phyloP scores from a whole-genome alignment of 2,329 filamentous ascomycete genomes.

The Myriosclerotinia scirpicola region DNA sequence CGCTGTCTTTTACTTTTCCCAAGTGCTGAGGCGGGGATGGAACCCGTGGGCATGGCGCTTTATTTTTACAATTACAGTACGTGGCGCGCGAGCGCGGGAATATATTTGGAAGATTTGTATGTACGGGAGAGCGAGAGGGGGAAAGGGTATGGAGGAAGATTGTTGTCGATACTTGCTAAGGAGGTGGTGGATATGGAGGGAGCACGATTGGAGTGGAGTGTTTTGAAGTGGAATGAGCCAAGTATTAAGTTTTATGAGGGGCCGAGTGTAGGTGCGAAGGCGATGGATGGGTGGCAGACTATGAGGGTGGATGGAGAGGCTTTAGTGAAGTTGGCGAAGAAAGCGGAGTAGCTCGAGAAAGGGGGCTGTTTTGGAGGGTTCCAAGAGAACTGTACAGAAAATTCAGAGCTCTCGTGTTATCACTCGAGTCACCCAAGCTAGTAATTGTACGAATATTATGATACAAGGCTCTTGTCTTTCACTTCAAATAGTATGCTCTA shows the following conservation, averaged over 20 bases:
- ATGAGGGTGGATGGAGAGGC: slow-evolving; percentile 71
- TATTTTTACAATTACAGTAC: slow-evolving; percentile 97
- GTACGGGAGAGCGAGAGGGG: slow-evolving; percentile 70
- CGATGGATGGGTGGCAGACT: slow-evolving; percentile 70
- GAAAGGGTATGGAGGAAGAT: slow-evolving; percentile 73
- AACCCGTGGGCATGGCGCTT: slow-evolving; percentile 72
- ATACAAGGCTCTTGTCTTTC: neutral
- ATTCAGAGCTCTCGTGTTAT: neutral
- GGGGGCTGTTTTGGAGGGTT: neutral
- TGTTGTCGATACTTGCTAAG: slow-evolving; percentile 75
- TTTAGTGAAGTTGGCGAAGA: slow-evolving; percentile 56
- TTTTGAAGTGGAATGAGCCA: slow-evolving; percentile 90
- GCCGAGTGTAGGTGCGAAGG: slow-evolving; percentile 57
- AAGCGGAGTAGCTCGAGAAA: slow-evolving; percentile 23
- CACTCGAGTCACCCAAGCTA: neutral
- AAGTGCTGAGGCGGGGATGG: slow-evolving; percentile 5
- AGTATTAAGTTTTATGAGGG: slow-evolving; percentile 81
- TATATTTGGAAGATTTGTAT: slow-evolving; percentile 94
- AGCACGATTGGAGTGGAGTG: slow-evolving; percentile 81
- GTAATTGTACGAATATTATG: neutral
- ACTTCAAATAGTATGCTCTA: neutral
- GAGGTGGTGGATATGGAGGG: slow-evolving; percentile 74
- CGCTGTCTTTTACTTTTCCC: slow-evolving; percentile 70
- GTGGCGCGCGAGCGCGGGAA: slow-evolving; percentile 82
- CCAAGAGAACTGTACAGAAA: neutral